phyloP scores from a whole-genome alignment of 768 basidiomycete genomes.

The Lactarius psammicola region DNA sequence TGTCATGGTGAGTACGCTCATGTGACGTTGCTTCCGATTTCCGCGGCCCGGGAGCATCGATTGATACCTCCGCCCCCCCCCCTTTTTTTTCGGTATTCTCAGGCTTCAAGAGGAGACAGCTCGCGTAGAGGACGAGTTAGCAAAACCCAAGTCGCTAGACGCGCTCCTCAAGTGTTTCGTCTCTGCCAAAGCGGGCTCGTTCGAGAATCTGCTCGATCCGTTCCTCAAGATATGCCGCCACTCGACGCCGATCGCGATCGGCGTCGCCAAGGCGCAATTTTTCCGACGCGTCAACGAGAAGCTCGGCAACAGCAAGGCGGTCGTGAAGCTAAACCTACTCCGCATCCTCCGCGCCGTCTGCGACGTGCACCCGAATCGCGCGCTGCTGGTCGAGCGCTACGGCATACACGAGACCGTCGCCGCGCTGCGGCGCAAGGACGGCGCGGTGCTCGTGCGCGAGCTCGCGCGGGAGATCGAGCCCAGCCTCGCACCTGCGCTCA shows the following conservation, averaged over 20 bases:
- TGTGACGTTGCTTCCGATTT: background rate
- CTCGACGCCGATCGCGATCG: conserved; percentile 69
- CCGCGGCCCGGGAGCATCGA: background rate
- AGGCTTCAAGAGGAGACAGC: conserved; percentile 96
- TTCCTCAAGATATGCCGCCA: conserved; percentile 89
- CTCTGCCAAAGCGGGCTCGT: conserved; percentile 81
- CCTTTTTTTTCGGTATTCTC: background rate
- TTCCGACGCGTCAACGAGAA: conserved; percentile 86
- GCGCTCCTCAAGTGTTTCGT: conserved; percentile 77
- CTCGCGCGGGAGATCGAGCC: conserved; percentile 85
- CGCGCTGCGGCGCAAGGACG: conserved; percentile 78
- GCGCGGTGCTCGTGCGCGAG: conserved; percentile 87
- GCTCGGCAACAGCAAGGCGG: conserved; percentile 73
- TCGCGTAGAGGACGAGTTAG: conserved; percentile 85
- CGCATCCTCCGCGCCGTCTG: conserved; percentile 82
- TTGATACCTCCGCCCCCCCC: background rate
- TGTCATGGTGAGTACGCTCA: conserved; percentile 69
- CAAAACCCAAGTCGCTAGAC: conserved; percentile 63
- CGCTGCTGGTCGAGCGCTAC: conserved; percentile 77
- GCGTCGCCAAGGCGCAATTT: conserved; percentile 78
- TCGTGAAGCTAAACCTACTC: conserved; percentile 87
- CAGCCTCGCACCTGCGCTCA: conserved; percentile 67
- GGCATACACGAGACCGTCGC: conserved; percentile 80
- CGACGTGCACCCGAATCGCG: conserved; percentile 85
- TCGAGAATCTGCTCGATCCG: conserved; percentile 89